Percentiles rank a stretch among this genome's conserved stretches.
Evolutionary conservation across 345 rosid species (phyloP).

Genomic region (Camelina neglecta): DNA sequence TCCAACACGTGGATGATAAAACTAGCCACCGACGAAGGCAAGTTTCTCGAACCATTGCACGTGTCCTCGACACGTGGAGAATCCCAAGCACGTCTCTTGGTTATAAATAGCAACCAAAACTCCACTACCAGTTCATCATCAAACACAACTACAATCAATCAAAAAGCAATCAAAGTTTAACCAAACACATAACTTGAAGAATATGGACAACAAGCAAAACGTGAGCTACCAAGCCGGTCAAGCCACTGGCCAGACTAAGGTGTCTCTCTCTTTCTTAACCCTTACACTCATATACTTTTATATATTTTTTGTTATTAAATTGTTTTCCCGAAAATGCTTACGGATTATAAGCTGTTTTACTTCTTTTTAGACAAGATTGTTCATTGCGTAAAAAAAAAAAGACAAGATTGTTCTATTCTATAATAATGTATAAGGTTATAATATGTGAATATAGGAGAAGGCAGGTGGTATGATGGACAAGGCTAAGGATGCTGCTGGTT

Average conservation of each 20-base stretch:
- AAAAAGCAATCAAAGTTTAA: constrained; percentile 12
- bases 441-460: constrained; percentile 59
- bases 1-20: constrained; percentile 23
- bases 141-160: constrained; percentile 17
- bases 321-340: background rate
- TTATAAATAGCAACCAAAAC: constrained; percentile 30
- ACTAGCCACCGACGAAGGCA: constrained; percentile 13
- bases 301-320: background rate
- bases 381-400: too few species aligned
- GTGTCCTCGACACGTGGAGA: constrained; percentile 39
- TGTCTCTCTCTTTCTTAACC: constrained; percentile 6
- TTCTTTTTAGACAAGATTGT: background rate
- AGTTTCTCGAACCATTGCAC: constrained; percentile 26
- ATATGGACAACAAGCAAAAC: constrained; percentile 51
- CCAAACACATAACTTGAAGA: background rate
- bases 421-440: background rate
- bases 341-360: background rate
- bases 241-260: constrained; percentile 67
- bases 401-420: background rate
- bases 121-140: background rate
- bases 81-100: constrained; percentile 12
- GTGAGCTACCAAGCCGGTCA: constrained; percentile 58
- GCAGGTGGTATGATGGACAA: constrained; percentile 59
- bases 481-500: constrained; percentile 61
- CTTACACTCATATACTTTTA: too few species aligned